Conservation (phyloP, 2,329 filamentous ascomycete genomes). For the Neoascochyta sp. region DNA sequence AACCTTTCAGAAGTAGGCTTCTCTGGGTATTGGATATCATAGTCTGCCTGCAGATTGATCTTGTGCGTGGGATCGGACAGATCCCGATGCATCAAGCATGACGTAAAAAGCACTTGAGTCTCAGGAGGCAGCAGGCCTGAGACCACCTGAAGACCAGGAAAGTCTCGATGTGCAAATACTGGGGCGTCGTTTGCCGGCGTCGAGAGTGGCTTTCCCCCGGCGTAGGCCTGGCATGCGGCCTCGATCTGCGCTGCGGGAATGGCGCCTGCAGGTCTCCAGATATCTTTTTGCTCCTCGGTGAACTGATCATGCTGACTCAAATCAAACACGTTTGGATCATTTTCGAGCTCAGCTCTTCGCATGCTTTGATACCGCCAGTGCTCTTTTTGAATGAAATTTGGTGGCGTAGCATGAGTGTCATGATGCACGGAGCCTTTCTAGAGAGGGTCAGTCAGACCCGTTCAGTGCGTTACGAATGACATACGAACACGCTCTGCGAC, state of each 20-base stretch:
- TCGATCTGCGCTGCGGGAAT: constrained; percentile 29
- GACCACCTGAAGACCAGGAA: constrained; percentile 65
- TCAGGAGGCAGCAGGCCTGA: constrained; percentile 69
- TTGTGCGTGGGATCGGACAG: constrained; percentile 69
- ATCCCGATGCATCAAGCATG: constrained; percentile 72
- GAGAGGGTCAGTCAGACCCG: constrained; percentile 20
- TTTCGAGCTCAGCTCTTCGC: constrained; percentile 50
- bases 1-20: constrained; percentile 34
- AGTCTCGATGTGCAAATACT: constrained; percentile 37
- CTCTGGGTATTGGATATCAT: constrained; percentile 61
- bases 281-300: constrained; percentile 34
- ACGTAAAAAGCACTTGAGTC: constrained; percentile 68
- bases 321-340: constrained; percentile 45
- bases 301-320: constrained; percentile 26
- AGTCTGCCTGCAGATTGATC: constrained; percentile 84
- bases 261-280: constrained; percentile 26
- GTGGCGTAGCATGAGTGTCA: constrained; percentile 37
- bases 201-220: constrained; percentile 22
- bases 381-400: constrained; percentile 33
- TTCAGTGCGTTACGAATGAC: constrained; percentile 15
- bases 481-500: constrained; percentile 32
- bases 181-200: constrained; percentile 21
- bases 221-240: constrained; percentile 31
- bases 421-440: constrained; percentile 30
- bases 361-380: constrained; percentile 57